phyloP scores from a whole-genome alignment of 768 basidiomycete species.

The Tubosaeta sp. region DNA sequence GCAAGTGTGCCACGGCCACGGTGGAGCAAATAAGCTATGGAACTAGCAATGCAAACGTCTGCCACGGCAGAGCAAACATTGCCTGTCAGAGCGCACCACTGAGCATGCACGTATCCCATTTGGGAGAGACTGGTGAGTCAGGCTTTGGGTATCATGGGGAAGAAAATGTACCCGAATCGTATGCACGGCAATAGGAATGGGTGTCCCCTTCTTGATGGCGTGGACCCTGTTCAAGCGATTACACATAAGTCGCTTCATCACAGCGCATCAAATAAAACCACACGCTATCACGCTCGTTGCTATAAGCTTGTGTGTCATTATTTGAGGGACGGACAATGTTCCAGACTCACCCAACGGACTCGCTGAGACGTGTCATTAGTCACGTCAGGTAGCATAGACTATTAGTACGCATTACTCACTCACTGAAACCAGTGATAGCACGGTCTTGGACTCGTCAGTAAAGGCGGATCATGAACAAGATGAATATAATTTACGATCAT shows the following conservation, averaged over 20 bases:
- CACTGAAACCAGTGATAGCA: not conserved
- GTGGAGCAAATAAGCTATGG: not conserved
- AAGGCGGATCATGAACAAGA: not conserved
- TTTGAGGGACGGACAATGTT: not conserved
- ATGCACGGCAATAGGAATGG: not conserved
- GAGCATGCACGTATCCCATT: too few relatives aligned
- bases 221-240: not conserved
- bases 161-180: not conserved
- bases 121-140: not conserved
- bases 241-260: not conserved
- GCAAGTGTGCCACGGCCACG: not conserved
- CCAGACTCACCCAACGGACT: not conserved
- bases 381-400: not conserved
- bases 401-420: not conserved
- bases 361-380: not conserved
- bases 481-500: not conserved
- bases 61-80: not conserved
- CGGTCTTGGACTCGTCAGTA: not conserved
- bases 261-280: not conserved
- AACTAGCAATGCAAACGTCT: not conserved
- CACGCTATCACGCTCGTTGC: not conserved
- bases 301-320: not conserved
- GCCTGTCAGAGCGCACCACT: not conserved
- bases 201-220: not conserved
- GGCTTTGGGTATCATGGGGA: not conserved